Conservation (phyloP, 169 alveolate species). For the Eimeria nieschulzi region DNA sequence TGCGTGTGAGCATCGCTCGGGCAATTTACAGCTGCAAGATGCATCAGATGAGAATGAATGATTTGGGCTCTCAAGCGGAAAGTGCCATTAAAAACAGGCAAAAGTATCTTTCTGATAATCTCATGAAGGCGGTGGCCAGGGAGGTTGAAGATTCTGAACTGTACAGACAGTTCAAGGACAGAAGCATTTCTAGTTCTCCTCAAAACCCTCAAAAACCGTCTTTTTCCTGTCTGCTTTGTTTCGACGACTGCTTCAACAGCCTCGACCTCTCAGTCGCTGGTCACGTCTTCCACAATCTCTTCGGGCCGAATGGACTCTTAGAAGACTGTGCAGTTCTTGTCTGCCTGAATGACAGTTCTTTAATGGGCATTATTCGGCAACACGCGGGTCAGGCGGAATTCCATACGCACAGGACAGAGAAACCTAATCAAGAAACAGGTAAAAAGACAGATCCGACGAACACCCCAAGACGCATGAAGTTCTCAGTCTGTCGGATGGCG, state of each 20-base stretch:
- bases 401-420: not conserved
- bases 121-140: not conserved
- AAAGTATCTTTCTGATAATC: not conserved
- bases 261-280: constrained; percentile 54
- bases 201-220: not conserved
- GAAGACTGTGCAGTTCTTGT: constrained; percentile 48
- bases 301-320: constrained; percentile 49
- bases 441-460: not conserved
- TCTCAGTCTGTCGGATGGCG: constrained; percentile 28
- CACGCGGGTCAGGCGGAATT: not conserved
- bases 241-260: constrained; percentile 59
- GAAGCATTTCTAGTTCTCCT: not conserved
- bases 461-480: not conserved
- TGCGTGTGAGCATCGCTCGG: constrained; percentile 89
- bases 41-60: not conserved
- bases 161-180: constrained; percentile 5
- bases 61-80: not conserved
- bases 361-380: constrained; percentile 45
- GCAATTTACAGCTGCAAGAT: constrained; percentile 82
- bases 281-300: constrained; percentile 29
- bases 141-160: not conserved
- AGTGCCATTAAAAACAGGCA: not conserved
- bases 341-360: constrained; percentile 49
- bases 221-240: constrained; percentile 12
- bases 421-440: not conserved